phyloP scores from a whole-genome alignment of 306 rosid species.

The Cicer chorassanicum region DNA sequence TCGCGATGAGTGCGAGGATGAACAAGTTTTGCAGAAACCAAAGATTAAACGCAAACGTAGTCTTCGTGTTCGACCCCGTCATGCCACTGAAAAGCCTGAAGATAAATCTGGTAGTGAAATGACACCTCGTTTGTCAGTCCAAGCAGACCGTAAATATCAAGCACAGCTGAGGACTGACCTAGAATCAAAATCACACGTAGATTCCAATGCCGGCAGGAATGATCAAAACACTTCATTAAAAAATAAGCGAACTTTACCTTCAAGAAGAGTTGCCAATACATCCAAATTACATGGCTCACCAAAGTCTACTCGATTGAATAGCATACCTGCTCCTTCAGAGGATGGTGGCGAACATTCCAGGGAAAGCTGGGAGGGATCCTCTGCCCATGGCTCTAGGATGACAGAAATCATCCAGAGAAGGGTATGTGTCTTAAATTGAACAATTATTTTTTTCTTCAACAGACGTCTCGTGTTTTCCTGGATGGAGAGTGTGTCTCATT shows the following conservation, averaged over 20 bases:
- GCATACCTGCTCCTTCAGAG: constrained; percentile 64
- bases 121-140: constrained; percentile 65
- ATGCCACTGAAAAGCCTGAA: constrained; percentile 75
- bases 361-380: constrained; percentile 74
- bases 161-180: constrained; percentile 58
- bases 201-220: constrained; percentile 60
- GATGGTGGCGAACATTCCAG: constrained; percentile 65
- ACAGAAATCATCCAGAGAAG: constrained; percentile 86
- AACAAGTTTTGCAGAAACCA: constrained; percentile 93
- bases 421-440: constrained; percentile 59
- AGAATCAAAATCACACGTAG: constrained; percentile 63
- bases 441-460: constrained; percentile 14
- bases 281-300: constrained; percentile 76
- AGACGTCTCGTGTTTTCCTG: constrained; percentile 5
- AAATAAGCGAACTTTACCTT: constrained; percentile 65
- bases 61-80: constrained; percentile 91
- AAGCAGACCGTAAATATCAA: constrained; percentile 66
- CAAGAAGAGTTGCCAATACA: constrained; percentile 66
- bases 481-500: constrained; percentile 19
- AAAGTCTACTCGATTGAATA: constrained; percentile 72
- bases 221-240: constrained; percentile 73
- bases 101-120: constrained; percentile 73
- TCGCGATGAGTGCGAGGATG: constrained; percentile 94
- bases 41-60: constrained; percentile 93
- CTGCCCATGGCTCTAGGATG: constrained; percentile 67